Evolutionary conservation across 495 filamentous ascomycete species (phyloP).

Genomic region (Letharia lupina): DNA sequence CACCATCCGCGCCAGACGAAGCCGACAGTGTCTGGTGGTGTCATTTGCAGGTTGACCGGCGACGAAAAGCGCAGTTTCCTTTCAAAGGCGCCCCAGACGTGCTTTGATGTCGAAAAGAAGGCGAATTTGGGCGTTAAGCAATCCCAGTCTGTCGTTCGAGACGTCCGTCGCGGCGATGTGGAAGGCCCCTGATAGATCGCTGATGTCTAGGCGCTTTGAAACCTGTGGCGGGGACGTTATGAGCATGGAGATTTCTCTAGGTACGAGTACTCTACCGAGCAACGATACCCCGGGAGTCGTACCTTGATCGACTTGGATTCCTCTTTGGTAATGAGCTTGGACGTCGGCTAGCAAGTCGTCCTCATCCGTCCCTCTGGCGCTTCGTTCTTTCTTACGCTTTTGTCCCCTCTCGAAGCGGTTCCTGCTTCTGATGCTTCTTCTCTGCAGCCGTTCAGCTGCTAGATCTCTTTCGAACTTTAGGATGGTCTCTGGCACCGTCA

Average conservation of each 20-base stretch:
- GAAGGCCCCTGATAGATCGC: neutral
- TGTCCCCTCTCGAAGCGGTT: neutral
- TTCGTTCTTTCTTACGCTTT: neutral
- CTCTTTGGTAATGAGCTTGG: neutral
- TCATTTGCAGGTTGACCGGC: neutral
- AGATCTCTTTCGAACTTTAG: neutral
- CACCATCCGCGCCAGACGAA: neutral
- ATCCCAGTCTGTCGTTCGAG: neutral
- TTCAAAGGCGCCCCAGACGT: neutral
- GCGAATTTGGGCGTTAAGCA: neutral
- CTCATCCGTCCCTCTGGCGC: constrained; percentile 1
- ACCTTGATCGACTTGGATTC: neutral
- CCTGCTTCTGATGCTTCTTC: neutral
- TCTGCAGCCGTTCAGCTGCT: neutral
- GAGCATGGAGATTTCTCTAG: too few species aligned
- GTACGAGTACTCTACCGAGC: too few species aligned
- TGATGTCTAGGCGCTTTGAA: neutral
- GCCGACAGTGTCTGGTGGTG: too few species aligned
- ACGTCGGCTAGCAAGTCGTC: neutral
- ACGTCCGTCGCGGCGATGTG: neutral
- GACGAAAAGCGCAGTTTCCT: neutral
- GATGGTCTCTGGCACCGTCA: neutral
- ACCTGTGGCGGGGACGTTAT: neutral
- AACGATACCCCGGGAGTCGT: neutral
- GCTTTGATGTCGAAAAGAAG: neutral